Evolutionary conservation across 176 grass and related monocot species (phyloP), one percentile per base, ranked within the genome.

Genomic region (Carex scoparia): DNA sequence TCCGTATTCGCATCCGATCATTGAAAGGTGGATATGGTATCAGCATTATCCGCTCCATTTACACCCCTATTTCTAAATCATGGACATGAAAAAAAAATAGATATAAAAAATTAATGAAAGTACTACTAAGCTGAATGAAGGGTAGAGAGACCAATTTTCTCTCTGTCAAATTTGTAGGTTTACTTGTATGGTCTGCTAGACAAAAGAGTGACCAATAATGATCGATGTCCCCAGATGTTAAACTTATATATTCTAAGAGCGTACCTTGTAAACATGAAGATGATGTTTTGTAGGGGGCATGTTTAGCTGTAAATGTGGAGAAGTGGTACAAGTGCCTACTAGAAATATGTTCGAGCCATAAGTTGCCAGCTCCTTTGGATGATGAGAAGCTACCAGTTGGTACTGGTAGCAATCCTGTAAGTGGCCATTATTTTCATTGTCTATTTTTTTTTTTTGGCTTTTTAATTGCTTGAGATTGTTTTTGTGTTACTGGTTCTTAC

Each of bases 391-490:
- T 99, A 88, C 96, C 93, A 88, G 93, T 99, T 63, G 96, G 96
- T 86, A 98, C 96, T 62, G 96, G 96, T 88, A 98, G 96, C 93
- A 98, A 98, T 84, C 96, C 96, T 73, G 96, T 98, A 98, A 94
- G 96, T 95, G 87, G 42, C 81, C 68, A 64, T 40, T 81, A 58
- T 88, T 58, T 83, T 10, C 33, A 3, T 30, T 51, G 1, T 83
- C 44, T 15, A 49, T 32, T 37, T 9, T 40, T 81, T 46, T 19
- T 35, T 13, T 83, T 86, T 75, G 2, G 2, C 9, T 30, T 64
- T 64, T 30, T 30, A 5, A 30, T 12, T 46, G 33, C 38, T 71
- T 19, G 38, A 16, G 38, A 19, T 71, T 71, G 7, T 46, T 71
- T 18, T 72, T 62, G 9, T 51, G 10, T 44, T 76, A 55, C 48